Evolutionary conservation across 2,329 filamentous ascomycete genomes (phyloP).

Genomic region (Aspergillus sp.): DNA sequence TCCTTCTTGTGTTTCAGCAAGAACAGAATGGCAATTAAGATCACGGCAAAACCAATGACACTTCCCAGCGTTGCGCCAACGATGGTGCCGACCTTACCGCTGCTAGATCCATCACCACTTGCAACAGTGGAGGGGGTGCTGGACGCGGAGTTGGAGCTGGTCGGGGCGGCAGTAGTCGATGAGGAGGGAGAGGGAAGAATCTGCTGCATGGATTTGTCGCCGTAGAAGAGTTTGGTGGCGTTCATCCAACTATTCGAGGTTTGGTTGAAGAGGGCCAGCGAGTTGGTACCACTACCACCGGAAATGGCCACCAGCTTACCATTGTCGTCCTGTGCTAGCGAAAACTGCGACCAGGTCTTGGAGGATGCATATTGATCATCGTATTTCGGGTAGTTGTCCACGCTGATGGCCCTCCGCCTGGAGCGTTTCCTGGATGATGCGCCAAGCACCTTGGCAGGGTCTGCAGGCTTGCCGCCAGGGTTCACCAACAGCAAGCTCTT

Average conservation of each 20-base stretch:
- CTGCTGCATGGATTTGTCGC: conserved; percentile 37
- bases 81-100: conserved; percentile 47
- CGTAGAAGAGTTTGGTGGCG: conserved; percentile 56
- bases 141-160: conserved; percentile 24
- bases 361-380: conserved; percentile 66
- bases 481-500: conserved; percentile 62
- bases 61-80: conserved; percentile 76
- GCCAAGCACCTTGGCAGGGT: conserved; percentile 45
- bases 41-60: conserved; percentile 64
- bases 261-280: conserved; percentile 71
- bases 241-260: conserved; percentile 72
- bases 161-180: conserved; percentile 23
- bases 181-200: conserved; percentile 21
- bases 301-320: conserved; percentile 65
- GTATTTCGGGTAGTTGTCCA: conserved; percentile 67
- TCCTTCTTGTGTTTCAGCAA: conserved; percentile 57
- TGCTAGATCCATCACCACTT: conserved; percentile 23
- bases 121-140: conserved; percentile 27
- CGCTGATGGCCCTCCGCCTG: conserved; percentile 48
- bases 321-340: conserved; percentile 58
- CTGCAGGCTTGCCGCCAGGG: conserved; percentile 47
- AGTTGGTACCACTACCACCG: conserved; percentile 62
- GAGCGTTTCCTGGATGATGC: conserved; percentile 31
- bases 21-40: conserved; percentile 68
- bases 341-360: conserved; percentile 59